A percentile compares a stretch with the other conserved stretches of the same genome.
Evolutionary conservation across 2,329 filamentous ascomycete genomes (phyloP).

Genomic region (Didymella exigua): DNA sequence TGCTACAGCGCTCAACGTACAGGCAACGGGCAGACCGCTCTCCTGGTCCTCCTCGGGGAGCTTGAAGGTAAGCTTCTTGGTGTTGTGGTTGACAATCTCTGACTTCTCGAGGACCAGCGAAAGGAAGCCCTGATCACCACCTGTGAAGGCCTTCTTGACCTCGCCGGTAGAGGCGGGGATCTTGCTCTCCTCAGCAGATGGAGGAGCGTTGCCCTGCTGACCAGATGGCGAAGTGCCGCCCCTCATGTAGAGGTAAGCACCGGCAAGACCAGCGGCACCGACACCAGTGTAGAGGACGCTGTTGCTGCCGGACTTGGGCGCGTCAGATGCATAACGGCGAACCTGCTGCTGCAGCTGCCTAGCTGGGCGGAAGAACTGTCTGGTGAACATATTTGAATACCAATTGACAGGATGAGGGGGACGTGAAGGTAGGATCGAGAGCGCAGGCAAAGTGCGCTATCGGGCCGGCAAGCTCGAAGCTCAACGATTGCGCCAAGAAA

Average conservation of each 20-base stretch:
- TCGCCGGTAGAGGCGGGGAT: constrained; percentile 48
- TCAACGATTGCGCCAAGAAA: constrained; percentile 17
- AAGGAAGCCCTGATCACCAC: constrained; percentile 89
- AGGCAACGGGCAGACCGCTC: constrained; percentile 76
- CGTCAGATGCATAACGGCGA: constrained; percentile 74
- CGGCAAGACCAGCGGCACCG: constrained; percentile 63
- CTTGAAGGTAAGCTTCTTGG: constrained; percentile 88
- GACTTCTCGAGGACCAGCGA: constrained; percentile 78
- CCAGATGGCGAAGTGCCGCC: constrained; percentile 35
- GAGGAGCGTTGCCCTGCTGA: constrained; percentile 31
- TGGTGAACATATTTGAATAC: constrained; percentile 50
- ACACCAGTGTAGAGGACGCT: constrained; percentile 63
- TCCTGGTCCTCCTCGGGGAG: constrained; percentile 83
- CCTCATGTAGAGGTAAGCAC: constrained; percentile 57
- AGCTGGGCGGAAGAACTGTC: constrained; percentile 52
- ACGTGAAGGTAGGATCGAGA: constrained; percentile 10
- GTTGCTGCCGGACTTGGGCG: constrained; percentile 58
- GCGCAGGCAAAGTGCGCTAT: constrained; percentile 12
- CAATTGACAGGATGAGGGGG: constrained; percentile 29
- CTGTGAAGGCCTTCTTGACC: constrained; percentile 67
- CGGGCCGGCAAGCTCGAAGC: constrained; percentile 9
- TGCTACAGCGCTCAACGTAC: constrained; percentile 57
- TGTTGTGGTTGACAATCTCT: constrained; percentile 88
- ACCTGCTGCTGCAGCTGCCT: constrained; percentile 60
- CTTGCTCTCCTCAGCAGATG: constrained; percentile 46